Percentiles rank a stretch among this genome's conserved stretches.
phyloP scores from a whole-genome alignment of 176 grass and related monocot genomes.

The sorghum (Sorghum bicolor) region DNA sequence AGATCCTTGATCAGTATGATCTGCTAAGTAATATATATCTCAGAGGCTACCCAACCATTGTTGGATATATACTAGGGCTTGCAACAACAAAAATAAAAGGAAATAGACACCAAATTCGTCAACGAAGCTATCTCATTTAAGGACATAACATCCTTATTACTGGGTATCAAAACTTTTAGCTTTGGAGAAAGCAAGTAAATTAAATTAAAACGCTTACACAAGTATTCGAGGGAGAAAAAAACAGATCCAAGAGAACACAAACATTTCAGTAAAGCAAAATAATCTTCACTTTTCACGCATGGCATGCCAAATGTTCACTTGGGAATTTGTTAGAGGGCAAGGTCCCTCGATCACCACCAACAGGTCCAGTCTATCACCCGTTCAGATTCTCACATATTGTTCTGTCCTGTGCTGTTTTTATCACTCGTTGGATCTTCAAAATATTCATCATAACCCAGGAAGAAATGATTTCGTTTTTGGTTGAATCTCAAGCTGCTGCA shows the following conservation, averaged over 20 bases:
- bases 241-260: not conserved
- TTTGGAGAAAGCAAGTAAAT: not conserved
- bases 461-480: conserved; percentile 17
- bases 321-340: conserved; percentile 19
- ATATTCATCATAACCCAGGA: conserved; percentile 32
- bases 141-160: not conserved
- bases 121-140: not conserved
- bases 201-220: not conserved
- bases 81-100: not conserved
- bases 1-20: conserved; percentile 70
- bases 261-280: not conserved
- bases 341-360: conserved; percentile 29
- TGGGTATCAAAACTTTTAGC: not conserved
- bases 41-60: conserved; percentile 38
- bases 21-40: conserved; percentile 50
- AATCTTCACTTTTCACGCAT: conserved; percentile 19
- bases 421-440: conserved; percentile 8
- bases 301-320: conserved; percentile 15
- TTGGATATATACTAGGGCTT: conserved; percentile 21
- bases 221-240: not conserved
- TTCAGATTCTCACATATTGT: not conserved
- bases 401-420: not conserved
- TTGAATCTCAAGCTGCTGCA: not conserved
- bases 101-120: not conserved
- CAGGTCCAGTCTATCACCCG: not conserved